Base-by-base conservation (phyloP, 2,329 filamentous ascomycete species). In the Colletotrichum graminicola region DNA sequence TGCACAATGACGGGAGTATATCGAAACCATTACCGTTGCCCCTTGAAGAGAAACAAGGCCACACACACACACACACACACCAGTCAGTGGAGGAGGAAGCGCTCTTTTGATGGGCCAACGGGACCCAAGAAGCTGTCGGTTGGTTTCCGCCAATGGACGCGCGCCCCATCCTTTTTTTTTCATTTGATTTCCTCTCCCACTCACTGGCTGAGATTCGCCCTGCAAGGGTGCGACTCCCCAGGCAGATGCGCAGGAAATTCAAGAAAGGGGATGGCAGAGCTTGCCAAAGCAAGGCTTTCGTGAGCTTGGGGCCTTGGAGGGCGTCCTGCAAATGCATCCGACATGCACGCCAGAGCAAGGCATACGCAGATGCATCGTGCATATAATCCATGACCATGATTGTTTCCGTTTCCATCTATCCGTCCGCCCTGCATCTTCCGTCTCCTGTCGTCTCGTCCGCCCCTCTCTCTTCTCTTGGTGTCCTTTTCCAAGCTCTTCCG, bases 1-100 rank as follows among this genome's bases (percentile, higher is more conserved):
- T 47, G 43, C 32, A 45, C 43, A 57, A 68, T 63, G 66, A 68
- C 59, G 66, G 66, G 32, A 64, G 26, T 52, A 34, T 64, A 2
- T 63, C 6, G 41, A 23, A 64, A 36, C 61, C 21, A 47, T 56
- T 41, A 6, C 2, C 11, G 4, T 41, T 41, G 36, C 36, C 14
- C 14, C 36, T 26, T 14, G 16, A 32, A 8, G 52, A 55, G 18
- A n/a, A 34, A 34, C 16, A 18, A 41, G 39, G 39, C 16, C 12
- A 14, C 3, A 39, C 36, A 39, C 36, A 39, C 11, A 2, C 36
- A 39, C 7, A 36, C 34, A 36, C 29, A 29, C 29, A 34, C 34
- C 29, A 12, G 7, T n/a, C 8, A 11, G 18, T 45, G 41, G 41
- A n/a, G 2, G 41, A 45, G 29, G 6, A 14, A 18, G 26, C 14